phyloP scores from a whole-genome alignment of 163 green algal species.

The Scenedesmus sp. region DNA sequence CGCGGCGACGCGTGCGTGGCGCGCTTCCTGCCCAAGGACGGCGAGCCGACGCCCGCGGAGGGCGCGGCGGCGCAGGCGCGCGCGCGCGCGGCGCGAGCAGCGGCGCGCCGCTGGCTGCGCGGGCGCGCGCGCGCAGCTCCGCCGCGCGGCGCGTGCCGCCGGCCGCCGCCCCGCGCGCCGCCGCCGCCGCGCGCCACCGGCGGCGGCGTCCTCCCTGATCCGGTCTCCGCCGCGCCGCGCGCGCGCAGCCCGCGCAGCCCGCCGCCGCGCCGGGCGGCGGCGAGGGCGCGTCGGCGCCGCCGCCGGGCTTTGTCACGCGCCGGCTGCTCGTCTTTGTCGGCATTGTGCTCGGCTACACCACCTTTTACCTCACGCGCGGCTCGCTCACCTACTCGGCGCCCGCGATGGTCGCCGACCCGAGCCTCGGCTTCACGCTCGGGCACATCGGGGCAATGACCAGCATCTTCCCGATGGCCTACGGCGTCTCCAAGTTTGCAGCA shows the following conservation, averaged over 20 bases:
- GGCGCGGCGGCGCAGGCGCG: too few species aligned
- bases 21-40: conserved; percentile 38
- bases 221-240: too few species aligned
- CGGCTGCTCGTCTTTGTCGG: conserved; percentile 61
- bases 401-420: conserved; percentile 87
- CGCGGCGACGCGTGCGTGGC: conserved; percentile 13
- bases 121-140: too few species aligned
- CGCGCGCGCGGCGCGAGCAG: too few species aligned
- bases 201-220: too few species aligned
- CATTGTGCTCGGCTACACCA: conserved; percentile 72
- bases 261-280: too few species aligned
- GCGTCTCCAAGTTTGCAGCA: conserved; percentile 73
- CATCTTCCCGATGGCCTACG: conserved; percentile 96
- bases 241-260: too few species aligned
- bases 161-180: too few species aligned
- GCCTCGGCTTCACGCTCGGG: conserved; percentile 71
- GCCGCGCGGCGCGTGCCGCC: too few species aligned
- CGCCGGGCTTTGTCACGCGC: conserved; percentile 52
- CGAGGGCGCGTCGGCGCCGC: too few species aligned
- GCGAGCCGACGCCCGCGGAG: neutral
- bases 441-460: conserved; percentile 90
- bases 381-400: conserved; percentile 92
- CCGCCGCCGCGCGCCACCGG: too few species aligned
- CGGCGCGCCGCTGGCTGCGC: too few species aligned
- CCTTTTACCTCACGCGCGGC: conserved; percentile 94